Conservation (phyloP, 352 stramenopile genomes). For the Thraustotheca clavata region DNA sequence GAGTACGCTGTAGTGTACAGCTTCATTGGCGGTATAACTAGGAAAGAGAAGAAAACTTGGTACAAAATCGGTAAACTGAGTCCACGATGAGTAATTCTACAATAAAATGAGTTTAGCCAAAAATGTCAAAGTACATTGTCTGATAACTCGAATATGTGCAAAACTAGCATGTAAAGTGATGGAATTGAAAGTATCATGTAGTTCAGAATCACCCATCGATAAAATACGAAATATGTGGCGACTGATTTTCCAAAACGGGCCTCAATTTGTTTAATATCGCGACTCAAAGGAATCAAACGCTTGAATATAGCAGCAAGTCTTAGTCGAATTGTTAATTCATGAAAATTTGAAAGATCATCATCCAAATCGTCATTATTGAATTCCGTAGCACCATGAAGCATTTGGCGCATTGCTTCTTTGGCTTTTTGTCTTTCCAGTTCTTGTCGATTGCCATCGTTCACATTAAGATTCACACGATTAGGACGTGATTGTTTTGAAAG, state of each 20-base stretch:
- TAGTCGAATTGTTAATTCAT: slow-evolving; percentile 30
- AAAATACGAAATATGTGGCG: slow-evolving; percentile 73
- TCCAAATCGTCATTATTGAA: slow-evolving; percentile 30
- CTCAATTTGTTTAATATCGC: slow-evolving; percentile 64
- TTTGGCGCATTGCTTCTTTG: slow-evolving; percentile 31
- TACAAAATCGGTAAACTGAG: slow-evolving; percentile 35
- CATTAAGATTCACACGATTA: too few relatives aligned
- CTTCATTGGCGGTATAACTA: slow-evolving; percentile 47
- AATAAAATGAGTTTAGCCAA: too few relatives aligned
- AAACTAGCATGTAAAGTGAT: slow-evolving; percentile 38
- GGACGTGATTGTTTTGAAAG: slow-evolving; percentile 24
- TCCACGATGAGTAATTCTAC: slow-evolving; percentile 26
- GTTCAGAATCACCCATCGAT: slow-evolving; percentile 67
- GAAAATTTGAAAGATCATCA: slow-evolving; percentile 13
- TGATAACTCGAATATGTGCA: slow-evolving; percentile 37
- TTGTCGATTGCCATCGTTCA: slow-evolving; percentile 16
- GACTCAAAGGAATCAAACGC: slow-evolving; percentile 41
- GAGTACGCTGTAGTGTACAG: slow-evolving; percentile 42
- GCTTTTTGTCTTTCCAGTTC: slow-evolving; percentile 27
- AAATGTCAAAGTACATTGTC: slow-evolving; percentile 27
- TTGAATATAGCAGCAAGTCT: slow-evolving; percentile 28
- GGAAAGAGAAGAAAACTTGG: slow-evolving; percentile 48
- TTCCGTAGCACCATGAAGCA: slow-evolving; percentile 46
- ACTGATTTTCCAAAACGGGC: slow-evolving; percentile 73
- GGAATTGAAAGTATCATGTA: slow-evolving; percentile 49